A percentile compares a stretch with the other conserved stretches of the same genome.
These are phyloP conservation scores for Pleurotus pulmonarius DNA, from an alignment of 768 basidiomycete genomes.

Conservation along the genomic window DNA sequence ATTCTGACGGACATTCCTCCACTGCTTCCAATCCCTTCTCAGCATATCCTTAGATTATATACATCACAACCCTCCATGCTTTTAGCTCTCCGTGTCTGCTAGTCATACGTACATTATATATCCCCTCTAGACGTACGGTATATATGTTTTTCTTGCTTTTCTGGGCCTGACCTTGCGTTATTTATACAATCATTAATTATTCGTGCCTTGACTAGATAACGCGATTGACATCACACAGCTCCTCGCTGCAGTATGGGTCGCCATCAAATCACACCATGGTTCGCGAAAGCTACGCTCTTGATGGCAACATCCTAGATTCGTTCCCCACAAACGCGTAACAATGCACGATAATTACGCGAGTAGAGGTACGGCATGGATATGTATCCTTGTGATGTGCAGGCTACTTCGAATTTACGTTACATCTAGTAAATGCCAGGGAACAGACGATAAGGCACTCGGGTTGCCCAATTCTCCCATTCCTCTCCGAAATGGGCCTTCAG, in stretches of 20 bases:
- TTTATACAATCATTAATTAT: conserved; percentile 1
- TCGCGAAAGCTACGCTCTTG: no score
- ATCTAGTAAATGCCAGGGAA: conserved; percentile 30
- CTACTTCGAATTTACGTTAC: no score
- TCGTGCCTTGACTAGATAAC: neutral
- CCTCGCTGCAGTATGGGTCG: no score
- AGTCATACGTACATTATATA: conserved; percentile 3
- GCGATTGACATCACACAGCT: no score
- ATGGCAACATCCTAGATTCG: no score
- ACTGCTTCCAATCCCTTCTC: neutral
- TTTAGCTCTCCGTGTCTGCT: neutral
- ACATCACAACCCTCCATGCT: neutral
- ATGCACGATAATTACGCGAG: no score
- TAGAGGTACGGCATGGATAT: no score
- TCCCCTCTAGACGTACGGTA: neutral
- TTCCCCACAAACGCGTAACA: no score
- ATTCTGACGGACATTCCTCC: neutral
- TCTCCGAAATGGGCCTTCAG: conserved; percentile 28
- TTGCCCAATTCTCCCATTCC: conserved; percentile 27
- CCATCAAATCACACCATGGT: no score
- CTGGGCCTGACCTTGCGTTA: neutral
- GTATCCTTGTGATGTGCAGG: no score
- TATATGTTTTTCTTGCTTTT: conserved; percentile 2
- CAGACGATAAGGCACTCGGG: conserved; percentile 27
- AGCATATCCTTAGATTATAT: neutral